phyloP scores from a whole-genome alignment of 2,329 filamentous ascomycete species.

The Epichloe hybrida region DNA sequence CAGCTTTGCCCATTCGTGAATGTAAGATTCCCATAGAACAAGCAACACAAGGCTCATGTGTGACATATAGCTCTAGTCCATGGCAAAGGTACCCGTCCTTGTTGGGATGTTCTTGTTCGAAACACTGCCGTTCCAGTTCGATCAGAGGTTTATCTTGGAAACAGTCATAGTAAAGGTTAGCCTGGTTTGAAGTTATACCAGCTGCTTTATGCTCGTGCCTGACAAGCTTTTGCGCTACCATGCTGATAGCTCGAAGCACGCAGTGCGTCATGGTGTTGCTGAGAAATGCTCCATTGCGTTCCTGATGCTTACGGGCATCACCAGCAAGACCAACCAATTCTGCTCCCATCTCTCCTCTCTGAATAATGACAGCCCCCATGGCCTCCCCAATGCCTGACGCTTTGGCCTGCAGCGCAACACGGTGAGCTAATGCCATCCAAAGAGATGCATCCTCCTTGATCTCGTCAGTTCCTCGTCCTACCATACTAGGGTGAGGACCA shows the following conservation, averaged over 20 bases:
- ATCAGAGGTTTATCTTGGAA: slow-evolving; percentile 58
- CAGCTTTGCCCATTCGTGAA: slow-evolving; percentile 75
- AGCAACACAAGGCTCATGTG: slow-evolving; percentile 92
- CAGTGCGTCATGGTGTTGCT: slow-evolving; percentile 71
- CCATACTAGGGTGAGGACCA: slow-evolving; percentile 66
- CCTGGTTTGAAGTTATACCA: slow-evolving; percentile 19
- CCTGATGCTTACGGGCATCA: slow-evolving; percentile 57
- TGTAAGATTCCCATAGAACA: slow-evolving; percentile 95
- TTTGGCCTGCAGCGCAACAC: slow-evolving; percentile 47
- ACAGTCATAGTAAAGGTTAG: slow-evolving; percentile 42
- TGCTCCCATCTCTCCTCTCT: slow-evolving; percentile 38
- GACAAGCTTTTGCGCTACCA: slow-evolving; percentile 59
- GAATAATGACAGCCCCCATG: slow-evolving; percentile 64
- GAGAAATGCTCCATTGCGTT: slow-evolving; percentile 30
- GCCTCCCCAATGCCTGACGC: slow-evolving; percentile 48
- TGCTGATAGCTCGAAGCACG: slow-evolving; percentile 66
- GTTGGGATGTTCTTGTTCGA: slow-evolving; percentile 48
- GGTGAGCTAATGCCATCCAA: slow-evolving; percentile 56
- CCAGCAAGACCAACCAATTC: slow-evolving; percentile 60
- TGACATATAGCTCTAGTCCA: slow-evolving; percentile 83
- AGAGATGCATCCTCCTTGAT: slow-evolving; percentile 48
- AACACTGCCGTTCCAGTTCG: slow-evolving; percentile 49
- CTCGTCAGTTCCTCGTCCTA: slow-evolving; percentile 55
- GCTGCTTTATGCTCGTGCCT: slow-evolving; percentile 35
- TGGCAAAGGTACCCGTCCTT: slow-evolving; percentile 86